Evolutionary conservation across 345 rosid genomes (phyloP), one percentile per base, ranked within the genome.

Genomic region (Psidium guajava): DNA sequence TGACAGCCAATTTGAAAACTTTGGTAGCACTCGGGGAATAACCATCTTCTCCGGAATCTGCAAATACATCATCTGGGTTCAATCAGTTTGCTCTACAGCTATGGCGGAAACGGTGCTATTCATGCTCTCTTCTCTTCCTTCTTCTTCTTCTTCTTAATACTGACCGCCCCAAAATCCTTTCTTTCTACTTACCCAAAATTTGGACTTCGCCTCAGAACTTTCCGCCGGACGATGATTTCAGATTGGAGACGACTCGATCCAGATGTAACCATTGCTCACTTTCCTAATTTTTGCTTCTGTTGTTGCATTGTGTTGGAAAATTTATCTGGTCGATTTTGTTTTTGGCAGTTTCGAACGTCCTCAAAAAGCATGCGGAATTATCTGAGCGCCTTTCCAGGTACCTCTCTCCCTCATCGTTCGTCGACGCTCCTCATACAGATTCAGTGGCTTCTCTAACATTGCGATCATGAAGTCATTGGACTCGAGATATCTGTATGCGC

Each of bases 361-460:
- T 97, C 85, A 93, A 94, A 90, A 92, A 96, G 90, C 99, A 97
- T 84, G 93, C 87, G 40, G 97, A 94, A 74, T 88, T 97, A 90
- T 87, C 98, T 27, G 95, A 92, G 85, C 95, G 97, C 51, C 95
- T 97, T 83, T 87, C 98, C 82, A 92, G 98, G 99, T 95, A 86
- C 25, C 56, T 50, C 75, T 2, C 50, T 61, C 50, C 32, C 53
- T 3, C 2, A 42, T 42, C 42, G n/a, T 36, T 54, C 14, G 49
- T 82, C 47, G 51, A 27, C 61, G n/a, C 25, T 50, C 28, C 50
- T n/a, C 47, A 56, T 22, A 15, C 47, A 11, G 28, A 28, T 59
- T 64, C 75, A 16, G 75, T 2, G 75, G n/a, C 27, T 59, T 51
- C 15, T 32, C 44, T 86, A 36, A 32, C n/a, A 24, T 42, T 82